Conservation (phyloP, 2,329 filamentous ascomycete species). For the Phaeosphaeria sp. region DNA sequence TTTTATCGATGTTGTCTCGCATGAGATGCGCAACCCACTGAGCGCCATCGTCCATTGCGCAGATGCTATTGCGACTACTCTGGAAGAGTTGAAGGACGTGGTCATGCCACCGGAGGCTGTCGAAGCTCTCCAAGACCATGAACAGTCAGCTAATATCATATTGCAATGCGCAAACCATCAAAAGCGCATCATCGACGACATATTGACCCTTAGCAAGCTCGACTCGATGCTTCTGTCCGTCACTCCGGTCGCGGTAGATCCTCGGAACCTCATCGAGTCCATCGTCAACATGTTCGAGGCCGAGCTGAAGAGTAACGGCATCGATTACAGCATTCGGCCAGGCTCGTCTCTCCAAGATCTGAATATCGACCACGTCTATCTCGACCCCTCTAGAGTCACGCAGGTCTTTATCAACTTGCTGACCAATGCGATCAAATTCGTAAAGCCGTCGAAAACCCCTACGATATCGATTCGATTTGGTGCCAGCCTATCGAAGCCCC, state of each 20-base stretch:
- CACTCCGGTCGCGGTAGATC: slow-evolving; percentile 49
- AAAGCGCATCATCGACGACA: slow-evolving; percentile 57
- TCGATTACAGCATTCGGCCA: slow-evolving; percentile 37
- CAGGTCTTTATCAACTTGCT: slow-evolving; percentile 84
- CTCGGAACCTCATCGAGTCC: slow-evolving; percentile 44
- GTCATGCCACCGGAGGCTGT: slow-evolving; percentile 32
- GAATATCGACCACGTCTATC: slow-evolving; percentile 46
- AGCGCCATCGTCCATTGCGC: slow-evolving; percentile 54
- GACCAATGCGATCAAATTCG: slow-evolving; percentile 59
- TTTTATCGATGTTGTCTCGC: slow-evolving; percentile 49
- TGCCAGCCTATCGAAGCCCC: slow-evolving; percentile 33
- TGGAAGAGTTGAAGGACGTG: slow-evolving; percentile 38
- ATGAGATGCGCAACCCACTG: slow-evolving; percentile 56
- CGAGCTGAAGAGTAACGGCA: slow-evolving; percentile 44
- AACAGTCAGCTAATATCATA: slow-evolving; percentile 51
- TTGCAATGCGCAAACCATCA: slow-evolving; percentile 56
- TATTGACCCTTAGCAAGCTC: slow-evolving; percentile 54
- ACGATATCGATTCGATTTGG: slow-evolving; percentile 49
- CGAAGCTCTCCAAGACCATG: slow-evolving; percentile 36
- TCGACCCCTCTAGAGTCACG: slow-evolving; percentile 53
- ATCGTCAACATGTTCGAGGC: slow-evolving; percentile 49
- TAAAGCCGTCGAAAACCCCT: slow-evolving; percentile 43
- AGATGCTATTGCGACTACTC: slow-evolving; percentile 49
- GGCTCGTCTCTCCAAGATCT: slow-evolving; percentile 47
- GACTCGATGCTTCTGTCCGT: slow-evolving; percentile 54